Base-by-base conservation (phyloP, 83 land plant species). In the Thuja plicata region DNA sequence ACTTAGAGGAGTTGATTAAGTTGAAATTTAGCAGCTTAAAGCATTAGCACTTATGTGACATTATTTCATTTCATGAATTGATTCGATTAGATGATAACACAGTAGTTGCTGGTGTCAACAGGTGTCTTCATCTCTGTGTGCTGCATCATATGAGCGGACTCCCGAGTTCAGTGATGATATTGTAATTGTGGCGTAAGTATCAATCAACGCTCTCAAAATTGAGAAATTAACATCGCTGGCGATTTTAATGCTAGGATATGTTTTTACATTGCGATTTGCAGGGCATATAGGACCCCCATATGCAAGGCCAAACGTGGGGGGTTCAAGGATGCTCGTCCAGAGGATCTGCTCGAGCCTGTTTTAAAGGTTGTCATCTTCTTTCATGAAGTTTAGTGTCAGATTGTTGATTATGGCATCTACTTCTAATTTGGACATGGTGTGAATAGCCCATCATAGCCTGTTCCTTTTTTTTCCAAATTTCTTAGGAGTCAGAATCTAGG, bases 221-320 rank as follows among this genome's bases (percentile, higher is more conserved):
- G 3, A 54, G 57, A 35, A 32, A 17, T 40, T 32, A 35, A 8
- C 79, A 12, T 32, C 17, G 87, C 17, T n/a, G 4, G 27, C n/a
- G 84, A 21, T 10, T 41, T 79, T 3, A 19, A 79, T 40, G 27
- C 6, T 38, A 40, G 43, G 46, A 19, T 79, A 37, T 79, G 45
- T 38, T 38, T 66, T 73, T 88, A 0, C 10, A 48, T 70, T 43
- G 41, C 66, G 11, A 40, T 71, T 54, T 74, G 27, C 92, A 96
- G 97, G 35, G 99, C 99, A 2, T 94, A 92, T 83, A 92, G 99
- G 48, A 97, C 99, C 57, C 89, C 99, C 0, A 85, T 97, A 84
- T 97, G 99, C 93, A 98, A 95, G 90, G 87, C 99, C 10, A 98
- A 95, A 88, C 90, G 97, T 52, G 99, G 99, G 17, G 99, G 99